Evolutionary conservation across 805 yeast species (phyloP), one percentile per base, ranked within the genome.

Genomic region (Candida sithepensis): DNA sequence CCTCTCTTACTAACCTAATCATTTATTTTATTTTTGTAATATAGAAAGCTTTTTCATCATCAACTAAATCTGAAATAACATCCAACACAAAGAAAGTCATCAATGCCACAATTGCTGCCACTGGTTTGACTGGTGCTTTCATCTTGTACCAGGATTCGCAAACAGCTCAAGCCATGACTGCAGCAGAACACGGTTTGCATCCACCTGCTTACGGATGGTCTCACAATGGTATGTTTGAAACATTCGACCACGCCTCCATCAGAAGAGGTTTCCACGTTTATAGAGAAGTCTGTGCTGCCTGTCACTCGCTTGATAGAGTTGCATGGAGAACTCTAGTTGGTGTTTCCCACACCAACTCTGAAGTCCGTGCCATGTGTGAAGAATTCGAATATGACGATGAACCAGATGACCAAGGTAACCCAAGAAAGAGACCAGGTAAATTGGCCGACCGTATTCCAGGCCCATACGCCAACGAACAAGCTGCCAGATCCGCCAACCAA

Each of bases 261-360:
- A 88, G 99, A 79, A 90, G 99, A 81, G 99, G 99, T 61, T 94
- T 85, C 84, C 97, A 89, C 70, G 99, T 94, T 52, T 94, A 94
- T 80, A 85, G 90, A 72, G 99, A 94, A 75, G 99, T 94, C 46
- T 94, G 99, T 79, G 96, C 99, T 52, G 94, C 98, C 47, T 94
- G 99, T 74, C 99, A 94, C 75, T 92, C 99, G 32, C 75, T 94
- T 63, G 92, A 91, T 69, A 83, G 96, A 78, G 85, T 94, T 58
- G 96, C 98, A 39, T 94, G 99, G 99, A 89, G 99, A 82, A 86
- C 91, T 63, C 73, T 94, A 64, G 97, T 94, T 57, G 99, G 95
- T 71, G 99, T 94, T 39, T 86, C 97, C 43, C 98, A 92, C 78
- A 82, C 95, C 49, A 78, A 88, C 62, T 63, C 81, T 55, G 99